Conservation (phyloP, 306 rosid species). For the Quercus agrifolia region DNA sequence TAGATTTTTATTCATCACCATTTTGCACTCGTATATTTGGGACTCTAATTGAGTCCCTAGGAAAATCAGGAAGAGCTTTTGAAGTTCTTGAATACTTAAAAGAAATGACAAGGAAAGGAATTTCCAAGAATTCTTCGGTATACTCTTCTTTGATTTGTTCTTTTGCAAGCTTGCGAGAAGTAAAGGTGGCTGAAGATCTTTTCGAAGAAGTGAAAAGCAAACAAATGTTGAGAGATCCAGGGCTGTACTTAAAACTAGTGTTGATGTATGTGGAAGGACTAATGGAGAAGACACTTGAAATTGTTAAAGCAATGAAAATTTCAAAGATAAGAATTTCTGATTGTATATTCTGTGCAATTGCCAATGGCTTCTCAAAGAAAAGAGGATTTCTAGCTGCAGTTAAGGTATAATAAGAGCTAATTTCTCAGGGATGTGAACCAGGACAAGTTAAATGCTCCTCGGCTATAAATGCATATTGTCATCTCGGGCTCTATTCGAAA, state of each 20-base stretch:
- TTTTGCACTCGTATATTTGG: conserved; percentile 36
- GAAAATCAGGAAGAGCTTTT: conserved; percentile 43
- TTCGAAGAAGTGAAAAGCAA: conserved; percentile 44
- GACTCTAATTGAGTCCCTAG: conserved; percentile 44
- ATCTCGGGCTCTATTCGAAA: conserved; percentile 40
- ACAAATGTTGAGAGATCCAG: conserved; percentile 51
- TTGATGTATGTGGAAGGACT: conserved; percentile 64
- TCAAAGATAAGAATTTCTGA: conserved; percentile 51
- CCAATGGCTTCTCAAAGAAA: conserved; percentile 54
- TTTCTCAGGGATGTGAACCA: conserved; percentile 46
- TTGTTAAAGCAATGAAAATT: conserved; percentile 46
- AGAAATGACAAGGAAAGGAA: conserved; percentile 36
- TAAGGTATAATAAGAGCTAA: conserved; percentile 38
- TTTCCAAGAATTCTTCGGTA: conserved; percentile 29
- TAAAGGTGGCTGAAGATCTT: conserved; percentile 49
- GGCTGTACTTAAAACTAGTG: conserved; percentile 45
- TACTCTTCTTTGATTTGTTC: conserved; percentile 58
- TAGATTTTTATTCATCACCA: conserved; percentile 20
- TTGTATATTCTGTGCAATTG: conserved; percentile 54
- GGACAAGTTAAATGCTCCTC: conserved; percentile 80
- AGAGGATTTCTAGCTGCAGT: conserved; percentile 45
- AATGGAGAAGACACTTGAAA: conserved; percentile 53
- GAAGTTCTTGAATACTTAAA: conserved; percentile 60
- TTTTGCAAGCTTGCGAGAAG: conserved; percentile 41
- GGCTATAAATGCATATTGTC: conserved; percentile 51